Percentiles rank a stretch among this genome's conserved stretches.
These are phyloP conservation scores for Spiromastix sp. DNA, from an alignment of 2,329 filamentous ascomycete species.

Conservation along the genomic window DNA sequence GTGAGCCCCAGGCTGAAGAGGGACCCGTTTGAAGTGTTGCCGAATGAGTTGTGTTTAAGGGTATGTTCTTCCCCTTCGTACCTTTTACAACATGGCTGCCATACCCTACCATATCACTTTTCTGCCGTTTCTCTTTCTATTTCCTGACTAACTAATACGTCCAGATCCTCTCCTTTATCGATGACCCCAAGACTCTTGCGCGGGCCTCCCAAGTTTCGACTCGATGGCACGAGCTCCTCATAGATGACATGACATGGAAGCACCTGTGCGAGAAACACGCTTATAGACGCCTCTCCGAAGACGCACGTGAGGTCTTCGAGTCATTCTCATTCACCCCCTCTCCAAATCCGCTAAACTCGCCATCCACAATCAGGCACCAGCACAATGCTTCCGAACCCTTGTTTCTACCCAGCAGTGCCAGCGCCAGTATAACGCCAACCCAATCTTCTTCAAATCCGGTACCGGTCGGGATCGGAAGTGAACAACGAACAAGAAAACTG, in stretches of 20 bases:
- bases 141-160: no score
- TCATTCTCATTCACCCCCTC: slow-evolving; percentile 16
- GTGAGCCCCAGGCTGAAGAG: slow-evolving; percentile 91
- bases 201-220: slow-evolving; percentile 92
- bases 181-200: slow-evolving; percentile 88
- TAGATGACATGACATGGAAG: slow-evolving; percentile 97
- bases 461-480: neutral
- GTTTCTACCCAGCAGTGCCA: neutral
- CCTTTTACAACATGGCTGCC: slow-evolving; percentile 5
- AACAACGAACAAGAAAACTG: slow-evolving; percentile 23
- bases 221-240: slow-evolving; percentile 84
- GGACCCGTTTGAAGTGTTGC: slow-evolving; percentile 85
- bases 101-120: neutral
- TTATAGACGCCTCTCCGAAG: slow-evolving; percentile 53
- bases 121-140: neutral
- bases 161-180: slow-evolving; percentile 89
- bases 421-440: neutral
- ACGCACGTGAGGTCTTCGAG: slow-evolving; percentile 26
- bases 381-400: neutral
- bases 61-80: slow-evolving; percentile 42
- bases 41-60: slow-evolving; percentile 83
- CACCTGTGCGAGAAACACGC: slow-evolving; percentile 93
- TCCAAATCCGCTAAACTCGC: slow-evolving; percentile 1
- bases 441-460: neutral
- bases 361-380: neutral